A percentile compares a stretch with the other conserved stretches of the same genome.
Evolutionary conservation across 352 stramenopile species (phyloP).

Genomic region (Phytophthora cryptogea): DNA sequence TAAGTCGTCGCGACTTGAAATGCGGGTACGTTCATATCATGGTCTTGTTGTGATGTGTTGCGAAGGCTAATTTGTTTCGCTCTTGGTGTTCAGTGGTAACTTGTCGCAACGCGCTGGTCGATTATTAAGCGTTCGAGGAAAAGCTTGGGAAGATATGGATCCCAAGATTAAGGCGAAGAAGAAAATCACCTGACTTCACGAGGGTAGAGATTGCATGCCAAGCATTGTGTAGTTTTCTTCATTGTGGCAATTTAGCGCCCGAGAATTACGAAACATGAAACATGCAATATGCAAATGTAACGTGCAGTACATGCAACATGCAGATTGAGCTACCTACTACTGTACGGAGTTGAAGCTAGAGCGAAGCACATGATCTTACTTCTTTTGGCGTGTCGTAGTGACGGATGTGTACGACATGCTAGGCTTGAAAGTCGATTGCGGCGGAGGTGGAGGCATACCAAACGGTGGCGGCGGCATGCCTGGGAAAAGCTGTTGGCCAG

Average conservation of each 20-base stretch:
- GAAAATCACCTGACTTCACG: slow-evolving; percentile 13
- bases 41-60: background rate
- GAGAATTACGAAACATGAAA: slow-evolving; percentile 29
- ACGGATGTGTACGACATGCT: slow-evolving; percentile 83
- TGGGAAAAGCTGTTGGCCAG: slow-evolving; percentile 45
- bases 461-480: slow-evolving; percentile 38
- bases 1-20: slow-evolving; percentile 94
- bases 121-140: slow-evolving; percentile 93
- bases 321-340: slow-evolving; percentile 36
- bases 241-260: slow-evolving; percentile 27
- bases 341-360: slow-evolving; percentile 29
- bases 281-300: slow-evolving; percentile 20
- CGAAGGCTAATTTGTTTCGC: slow-evolving; percentile 15
- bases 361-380: slow-evolving; percentile 32
- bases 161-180: slow-evolving; percentile 74
- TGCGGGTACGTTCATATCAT: slow-evolving; percentile 86
- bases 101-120: slow-evolving; percentile 89
- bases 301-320: slow-evolving; percentile 19
- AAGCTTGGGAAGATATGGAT: slow-evolving; percentile 90
- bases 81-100: slow-evolving; percentile 71
- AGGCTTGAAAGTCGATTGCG: slow-evolving; percentile 67
- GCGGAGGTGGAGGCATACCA: slow-evolving; percentile 35
- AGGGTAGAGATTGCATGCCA: slow-evolving; percentile 5
- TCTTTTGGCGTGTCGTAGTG: slow-evolving; percentile 65
- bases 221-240: slow-evolving; percentile 28